phyloP scores from a whole-genome alignment of 768 basidiomycete genomes.

The Boletus huronensis region DNA sequence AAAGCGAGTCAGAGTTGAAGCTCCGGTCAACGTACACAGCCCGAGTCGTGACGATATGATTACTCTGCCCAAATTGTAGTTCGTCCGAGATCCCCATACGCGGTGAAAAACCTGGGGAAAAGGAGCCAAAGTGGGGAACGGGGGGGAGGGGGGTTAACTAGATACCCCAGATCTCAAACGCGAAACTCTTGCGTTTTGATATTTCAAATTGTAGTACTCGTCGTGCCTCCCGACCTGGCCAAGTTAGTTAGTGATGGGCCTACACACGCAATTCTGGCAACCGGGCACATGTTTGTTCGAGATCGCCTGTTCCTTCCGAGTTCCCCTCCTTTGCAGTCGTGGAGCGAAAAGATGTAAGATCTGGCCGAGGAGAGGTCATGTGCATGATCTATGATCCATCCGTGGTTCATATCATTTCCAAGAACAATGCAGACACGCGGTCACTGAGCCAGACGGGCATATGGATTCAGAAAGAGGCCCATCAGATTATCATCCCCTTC shows the following conservation, averaged over 20 bases:
- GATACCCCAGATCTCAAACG: not conserved
- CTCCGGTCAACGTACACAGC: slow-evolving; percentile 2
- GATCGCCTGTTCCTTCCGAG: not conserved
- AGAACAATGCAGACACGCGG: not conserved
- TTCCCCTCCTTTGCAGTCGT: not conserved
- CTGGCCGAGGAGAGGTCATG: not conserved
- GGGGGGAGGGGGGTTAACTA: not conserved
- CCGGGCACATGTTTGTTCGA: not conserved
- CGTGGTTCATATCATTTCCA: not conserved
- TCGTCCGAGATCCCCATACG: not conserved
- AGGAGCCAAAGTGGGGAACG: not conserved
- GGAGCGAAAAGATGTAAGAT: not conserved
- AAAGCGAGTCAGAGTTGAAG: slow-evolving; percentile 4
- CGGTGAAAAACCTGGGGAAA: not conserved
- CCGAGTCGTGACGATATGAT: too few relatives aligned
- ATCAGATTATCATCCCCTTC: not conserved
- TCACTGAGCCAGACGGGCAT: not conserved
- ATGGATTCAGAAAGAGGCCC: not conserved
- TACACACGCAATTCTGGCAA: too few relatives aligned
- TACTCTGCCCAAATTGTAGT: too few relatives aligned
- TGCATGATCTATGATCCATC: not conserved
- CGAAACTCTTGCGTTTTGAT: slow-evolving; percentile 17
- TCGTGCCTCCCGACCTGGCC: not conserved
- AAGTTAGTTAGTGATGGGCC: too few relatives aligned
- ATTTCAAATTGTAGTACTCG: slow-evolving; percentile 17